phyloP scores from a whole-genome alignment of 2,329 filamentous ascomycete species.

The Fusarium irregulare region DNA sequence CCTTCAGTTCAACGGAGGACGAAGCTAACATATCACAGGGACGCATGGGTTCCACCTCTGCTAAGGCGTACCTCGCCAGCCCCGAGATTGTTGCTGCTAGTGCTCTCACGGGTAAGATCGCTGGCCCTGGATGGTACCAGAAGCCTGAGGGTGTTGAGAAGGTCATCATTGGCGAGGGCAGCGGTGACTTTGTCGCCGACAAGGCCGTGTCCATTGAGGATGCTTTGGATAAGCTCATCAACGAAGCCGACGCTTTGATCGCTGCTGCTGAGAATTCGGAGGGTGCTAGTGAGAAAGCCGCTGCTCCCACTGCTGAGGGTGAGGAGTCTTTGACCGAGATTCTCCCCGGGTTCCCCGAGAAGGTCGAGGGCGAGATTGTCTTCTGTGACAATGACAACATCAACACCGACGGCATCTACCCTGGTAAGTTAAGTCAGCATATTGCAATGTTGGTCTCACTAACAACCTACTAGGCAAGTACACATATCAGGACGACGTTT shows the following conservation, averaged over 20 bases:
- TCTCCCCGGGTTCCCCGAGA: conserved; percentile 86
- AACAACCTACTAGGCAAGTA: conserved; percentile 68
- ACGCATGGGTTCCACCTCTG: conserved; percentile 75
- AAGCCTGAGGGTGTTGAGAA: conserved; percentile 75
- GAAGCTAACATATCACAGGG: conserved; percentile 60
- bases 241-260: conserved; percentile 73
- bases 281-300: not conserved
- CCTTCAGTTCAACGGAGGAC: not conserved
- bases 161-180: conserved; percentile 77
- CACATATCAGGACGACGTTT: conserved; percentile 89
- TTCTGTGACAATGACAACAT: conserved; percentile 67
- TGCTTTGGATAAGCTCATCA: conserved; percentile 77
- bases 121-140: conserved; percentile 82
- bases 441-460: not conserved
- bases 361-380: conserved; percentile 85
- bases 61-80: conserved; percentile 86
- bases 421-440: conserved; percentile 67
- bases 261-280: conserved; percentile 61
- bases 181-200: conserved; percentile 71
- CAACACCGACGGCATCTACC: conserved; percentile 93
- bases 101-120: conserved; percentile 77
- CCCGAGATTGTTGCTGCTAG: conserved; percentile 94
- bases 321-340: conserved; percentile 71
- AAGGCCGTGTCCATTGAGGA: conserved; percentile 75
- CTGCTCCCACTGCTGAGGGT: conserved; percentile 32